These are phyloP conservation scores for Plasmodium inui DNA, from an alignment of 169 alveolate species.

Conservation along the genomic window DNA sequence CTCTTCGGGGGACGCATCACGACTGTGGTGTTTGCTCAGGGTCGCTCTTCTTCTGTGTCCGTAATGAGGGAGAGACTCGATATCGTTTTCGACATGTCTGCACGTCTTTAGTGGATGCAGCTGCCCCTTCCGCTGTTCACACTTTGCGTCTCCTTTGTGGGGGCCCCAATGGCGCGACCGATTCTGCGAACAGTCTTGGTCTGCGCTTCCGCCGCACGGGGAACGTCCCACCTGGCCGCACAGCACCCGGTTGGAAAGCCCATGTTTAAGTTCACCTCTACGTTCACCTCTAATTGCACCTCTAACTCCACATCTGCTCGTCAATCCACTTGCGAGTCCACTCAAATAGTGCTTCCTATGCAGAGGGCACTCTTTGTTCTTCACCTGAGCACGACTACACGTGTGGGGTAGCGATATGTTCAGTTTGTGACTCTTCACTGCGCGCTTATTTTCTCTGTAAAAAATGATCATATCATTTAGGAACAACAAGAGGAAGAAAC, in stretches of 20 bases:
- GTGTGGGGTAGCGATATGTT: not conserved
- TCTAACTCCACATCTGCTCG: not conserved
- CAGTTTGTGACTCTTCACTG: not conserved
- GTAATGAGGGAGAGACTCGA: not conserved
- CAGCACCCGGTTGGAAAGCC: not conserved
- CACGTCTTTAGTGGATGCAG: not conserved
- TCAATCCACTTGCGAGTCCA: not conserved
- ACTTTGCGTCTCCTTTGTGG: not conserved
- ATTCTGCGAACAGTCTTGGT: not conserved
- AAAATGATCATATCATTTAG: slow-evolving; percentile 23
- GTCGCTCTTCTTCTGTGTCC: not conserved
- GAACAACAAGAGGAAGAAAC: slow-evolving; percentile 30
- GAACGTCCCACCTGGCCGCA: no score
- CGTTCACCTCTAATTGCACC: no score
- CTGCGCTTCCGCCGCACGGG: not conserved
- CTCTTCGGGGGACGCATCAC: not conserved
- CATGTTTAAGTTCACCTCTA: no score
- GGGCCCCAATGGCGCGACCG: not conserved
- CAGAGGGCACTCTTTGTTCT: not conserved
- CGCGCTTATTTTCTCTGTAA: slow-evolving; percentile 21
- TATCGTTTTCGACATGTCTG: not conserved
- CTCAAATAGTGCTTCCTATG: not conserved
- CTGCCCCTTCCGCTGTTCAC: not conserved
- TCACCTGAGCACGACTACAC: not conserved
- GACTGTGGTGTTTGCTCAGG: not conserved